Conservation (phyloP, 192 early-diverging fungal genomes). For the Haplosporangium gracile region DNA sequence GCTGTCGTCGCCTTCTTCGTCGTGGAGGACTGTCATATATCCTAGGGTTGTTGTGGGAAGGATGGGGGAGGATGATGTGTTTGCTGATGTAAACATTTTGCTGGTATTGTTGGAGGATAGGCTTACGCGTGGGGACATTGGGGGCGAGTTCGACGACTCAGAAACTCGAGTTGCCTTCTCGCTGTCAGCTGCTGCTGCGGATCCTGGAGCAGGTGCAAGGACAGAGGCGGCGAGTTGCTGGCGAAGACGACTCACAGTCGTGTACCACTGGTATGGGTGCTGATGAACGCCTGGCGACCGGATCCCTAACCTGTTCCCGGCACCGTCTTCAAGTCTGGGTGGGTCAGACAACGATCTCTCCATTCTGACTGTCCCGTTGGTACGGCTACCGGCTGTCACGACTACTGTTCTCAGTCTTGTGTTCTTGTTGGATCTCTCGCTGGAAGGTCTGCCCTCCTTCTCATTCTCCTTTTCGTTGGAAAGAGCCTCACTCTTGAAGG, state of each 20-base stretch:
- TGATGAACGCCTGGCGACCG: not conserved
- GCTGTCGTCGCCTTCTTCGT: slow-evolving; percentile 7
- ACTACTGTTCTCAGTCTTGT: not conserved
- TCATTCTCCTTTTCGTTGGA: not conserved
- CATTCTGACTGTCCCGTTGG: not conserved
- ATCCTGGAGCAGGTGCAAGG: not conserved
- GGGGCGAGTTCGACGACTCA: not conserved
- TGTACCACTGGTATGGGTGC: not conserved
- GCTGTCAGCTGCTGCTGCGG: not conserved
- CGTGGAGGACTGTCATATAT: not conserved
- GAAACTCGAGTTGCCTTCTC: not conserved
- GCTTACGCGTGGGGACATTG: not conserved
- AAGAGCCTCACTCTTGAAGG: not conserved
- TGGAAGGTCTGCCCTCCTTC: not conserved
- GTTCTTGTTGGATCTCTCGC: not conserved
- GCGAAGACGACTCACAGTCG: slow-evolving; percentile 16
- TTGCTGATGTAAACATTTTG: not conserved
- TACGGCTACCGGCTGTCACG: not conserved
- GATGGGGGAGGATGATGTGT: not conserved
- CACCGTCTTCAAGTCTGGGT: not conserved
- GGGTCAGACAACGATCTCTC: slow-evolving; percentile 32
- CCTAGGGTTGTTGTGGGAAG: not conserved
- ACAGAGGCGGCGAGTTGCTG: slow-evolving; percentile 19
- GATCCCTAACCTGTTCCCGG: not conserved
- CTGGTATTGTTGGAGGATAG: not conserved